These are phyloP conservation scores for Trametes sanguinea DNA, from an alignment of 768 basidiomycete genomes.

Conservation along the genomic window DNA sequence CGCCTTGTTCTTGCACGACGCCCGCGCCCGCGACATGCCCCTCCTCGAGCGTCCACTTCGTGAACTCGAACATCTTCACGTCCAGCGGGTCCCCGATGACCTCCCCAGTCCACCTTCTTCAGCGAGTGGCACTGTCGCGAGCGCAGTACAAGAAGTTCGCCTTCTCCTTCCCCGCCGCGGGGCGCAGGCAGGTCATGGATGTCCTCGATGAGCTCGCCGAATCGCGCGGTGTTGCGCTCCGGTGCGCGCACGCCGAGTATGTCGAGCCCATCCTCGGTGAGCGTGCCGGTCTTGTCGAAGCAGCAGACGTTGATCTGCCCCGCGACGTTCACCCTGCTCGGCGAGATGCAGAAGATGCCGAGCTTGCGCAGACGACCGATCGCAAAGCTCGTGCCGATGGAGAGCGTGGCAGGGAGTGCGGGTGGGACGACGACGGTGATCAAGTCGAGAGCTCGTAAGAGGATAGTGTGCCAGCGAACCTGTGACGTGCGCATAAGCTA, in stretches of 20 bases:
- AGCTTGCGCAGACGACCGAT: slow-evolving; percentile 82
- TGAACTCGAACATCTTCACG: slow-evolving; percentile 98
- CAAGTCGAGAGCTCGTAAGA: slow-evolving; percentile 89
- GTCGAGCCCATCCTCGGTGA: slow-evolving; percentile 97
- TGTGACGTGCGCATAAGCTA: slow-evolving; percentile 31
- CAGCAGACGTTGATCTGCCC: slow-evolving; percentile 97
- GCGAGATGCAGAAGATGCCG: slow-evolving; percentile 96
- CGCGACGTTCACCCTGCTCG: slow-evolving; percentile 90
- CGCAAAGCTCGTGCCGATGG: slow-evolving; percentile 96
- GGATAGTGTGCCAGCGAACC: slow-evolving; percentile 88
- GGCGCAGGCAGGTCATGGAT: slow-evolving; percentile 81
- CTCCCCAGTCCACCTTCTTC: slow-evolving; percentile 83
- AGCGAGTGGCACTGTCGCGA: slow-evolving; percentile 96
- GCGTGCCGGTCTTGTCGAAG: slow-evolving; percentile 98
- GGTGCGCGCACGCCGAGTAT: slow-evolving; percentile 90
- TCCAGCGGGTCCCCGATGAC: slow-evolving; percentile 96
- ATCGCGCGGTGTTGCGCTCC: slow-evolving; percentile 73
- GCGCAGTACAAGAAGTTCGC: slow-evolving; percentile 87
- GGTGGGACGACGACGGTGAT: slow-evolving; percentile 98
- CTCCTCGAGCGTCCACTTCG: slow-evolving; percentile 94
- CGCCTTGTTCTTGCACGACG: slow-evolving; percentile 63
- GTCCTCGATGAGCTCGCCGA: slow-evolving; percentile 88
- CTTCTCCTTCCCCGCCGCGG: slow-evolving; percentile 65
- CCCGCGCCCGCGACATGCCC: slow-evolving; percentile 72
- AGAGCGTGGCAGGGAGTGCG: slow-evolving; percentile 93